Evolutionary conservation across 768 basidiomycete species (phyloP), one percentile per base, ranked within the genome.

Genomic region (Leccinum variicolor): DNA sequence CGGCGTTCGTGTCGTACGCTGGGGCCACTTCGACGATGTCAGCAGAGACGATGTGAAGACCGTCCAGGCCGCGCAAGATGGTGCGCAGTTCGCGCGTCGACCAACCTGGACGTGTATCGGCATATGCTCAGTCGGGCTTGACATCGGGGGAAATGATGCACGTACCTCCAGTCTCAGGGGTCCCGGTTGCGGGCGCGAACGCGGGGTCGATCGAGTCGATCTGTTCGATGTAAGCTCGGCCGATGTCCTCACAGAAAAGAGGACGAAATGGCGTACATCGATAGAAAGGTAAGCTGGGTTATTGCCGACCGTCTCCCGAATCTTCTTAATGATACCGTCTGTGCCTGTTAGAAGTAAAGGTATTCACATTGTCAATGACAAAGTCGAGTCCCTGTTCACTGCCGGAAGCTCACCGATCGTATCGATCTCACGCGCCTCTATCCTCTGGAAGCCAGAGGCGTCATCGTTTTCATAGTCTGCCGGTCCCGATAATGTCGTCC

Each of bases 11-110:
- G 58, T 90, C 90, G 66, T 92, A 90, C 6, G 90, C 88, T 15
- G 90, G 91, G 1, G 89, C 86, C 23, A 92, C 91, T 68, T 93
- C 91, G 48, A 93, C 91, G 46, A 93, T 83, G 67, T 93, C 91
- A 9, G 86, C 88, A 36, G 85, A 89, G 48, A 92, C 88, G 59
- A 93, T 85, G 58, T 83, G 76, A 52, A 92, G 76, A 14, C 90
- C 89, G 54, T 86, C 85, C 14, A 93, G 73, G 19, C 90, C 90
- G 50, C 90, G 77, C 57, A 92, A 72, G 65, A 92, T 89, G 7
- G 85, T 84, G 50, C 88, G 84, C 52, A 92, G 74, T 71, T 93
- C 90, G 56, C 91, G 85, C 7, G 90, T 90, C 4, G 89, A 87
- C 90, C 89, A 92, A 10, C 70, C 71, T 71, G 36, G 19, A 34